Conservation (phyloP, 441 rosid species). For the Cnidoscolus chayamansa region DNA sequence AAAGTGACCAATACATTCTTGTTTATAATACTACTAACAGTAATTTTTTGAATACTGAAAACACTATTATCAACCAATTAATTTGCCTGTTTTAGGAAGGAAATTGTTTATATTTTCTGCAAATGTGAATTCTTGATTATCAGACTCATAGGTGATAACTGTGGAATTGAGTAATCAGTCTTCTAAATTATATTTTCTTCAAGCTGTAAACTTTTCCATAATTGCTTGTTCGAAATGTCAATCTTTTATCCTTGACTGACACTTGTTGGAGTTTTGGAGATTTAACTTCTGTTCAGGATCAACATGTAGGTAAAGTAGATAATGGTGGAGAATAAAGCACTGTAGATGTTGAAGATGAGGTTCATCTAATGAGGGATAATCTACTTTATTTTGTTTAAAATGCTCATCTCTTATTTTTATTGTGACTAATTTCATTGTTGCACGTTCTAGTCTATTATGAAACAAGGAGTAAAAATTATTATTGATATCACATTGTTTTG, state of each 20-base stretch:
- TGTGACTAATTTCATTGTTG: conserved; percentile 16
- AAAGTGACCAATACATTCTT: neutral
- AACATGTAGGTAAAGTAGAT: conserved; percentile 61
- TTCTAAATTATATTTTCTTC: neutral
- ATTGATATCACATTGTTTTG: conserved; percentile 23
- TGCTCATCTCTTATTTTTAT: conserved; percentile 3
- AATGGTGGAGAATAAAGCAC: conserved; percentile 49
- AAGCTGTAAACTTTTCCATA: conserved; percentile 1
- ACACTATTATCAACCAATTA: neutral
- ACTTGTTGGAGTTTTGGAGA: conserved; percentile 21
- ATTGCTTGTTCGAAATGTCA: conserved; percentile 2
- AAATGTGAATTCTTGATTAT: neutral
- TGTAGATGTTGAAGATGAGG: conserved; percentile 58
- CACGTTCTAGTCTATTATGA: conserved; percentile 14
- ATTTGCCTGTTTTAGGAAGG: neutral
- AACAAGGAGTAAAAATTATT: conserved; percentile 12
- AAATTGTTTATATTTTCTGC: neutral
- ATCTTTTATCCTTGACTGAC: conserved; percentile 18
- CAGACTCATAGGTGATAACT: neutral
- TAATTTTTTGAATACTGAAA: neutral
- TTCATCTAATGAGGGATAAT: conserved; percentile 43
- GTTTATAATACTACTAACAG: neutral
- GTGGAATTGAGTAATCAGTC: neutral
- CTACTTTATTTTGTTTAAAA: conserved; percentile 27
- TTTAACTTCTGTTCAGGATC: conserved; percentile 47